phyloP scores from a whole-genome alignment of 1,139 yeast species.

The Williopsis jadinii region DNA sequence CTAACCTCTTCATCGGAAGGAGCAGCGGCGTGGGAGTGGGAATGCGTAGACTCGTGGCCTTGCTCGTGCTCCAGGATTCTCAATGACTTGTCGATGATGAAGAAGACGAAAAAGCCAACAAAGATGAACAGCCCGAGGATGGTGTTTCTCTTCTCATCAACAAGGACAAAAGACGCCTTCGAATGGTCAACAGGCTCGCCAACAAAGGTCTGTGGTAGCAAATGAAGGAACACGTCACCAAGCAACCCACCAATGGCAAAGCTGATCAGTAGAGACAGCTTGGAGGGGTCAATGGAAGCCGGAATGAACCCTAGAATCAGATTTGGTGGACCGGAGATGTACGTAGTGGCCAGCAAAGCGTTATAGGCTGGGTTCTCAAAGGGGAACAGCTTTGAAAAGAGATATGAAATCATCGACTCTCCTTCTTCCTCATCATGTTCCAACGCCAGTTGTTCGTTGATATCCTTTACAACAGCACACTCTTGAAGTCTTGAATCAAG shows the following conservation, averaged over 20 bases:
- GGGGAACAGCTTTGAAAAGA: conserved; percentile 39
- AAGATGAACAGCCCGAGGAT: conserved; percentile 47
- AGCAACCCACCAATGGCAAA: conserved; percentile 67
- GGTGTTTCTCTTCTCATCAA: conserved; percentile 41
- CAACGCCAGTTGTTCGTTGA: conserved; percentile 20
- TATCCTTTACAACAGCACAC: conserved; percentile 32
- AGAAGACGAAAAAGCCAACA: conserved; percentile 48
- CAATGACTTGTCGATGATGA: conserved; percentile 48
- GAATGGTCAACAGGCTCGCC: conserved; percentile 39
- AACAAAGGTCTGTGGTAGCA: conserved; percentile 55
- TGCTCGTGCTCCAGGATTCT: conserved; percentile 39
- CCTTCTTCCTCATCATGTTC: conserved; percentile 18
- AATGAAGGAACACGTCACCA: conserved; percentile 62
- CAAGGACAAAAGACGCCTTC: conserved; percentile 34
- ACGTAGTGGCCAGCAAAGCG: conserved; percentile 52
- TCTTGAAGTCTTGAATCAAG: conserved; percentile 22
- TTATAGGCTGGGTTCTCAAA: conserved; percentile 46
- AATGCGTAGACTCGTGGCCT: conserved; percentile 31
- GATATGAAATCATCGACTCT: conserved; percentile 24
- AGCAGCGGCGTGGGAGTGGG: conserved; percentile 33
- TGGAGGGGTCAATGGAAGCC: conserved; percentile 36
- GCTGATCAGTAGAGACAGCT: conserved; percentile 45
- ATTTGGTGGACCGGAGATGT: conserved; percentile 58
- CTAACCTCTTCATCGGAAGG: conserved; percentile 19
- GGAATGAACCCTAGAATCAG: conserved; percentile 47